Conservation (phyloP, 352 stramenopile genomes). For the Globisporangium parvum region DNA sequence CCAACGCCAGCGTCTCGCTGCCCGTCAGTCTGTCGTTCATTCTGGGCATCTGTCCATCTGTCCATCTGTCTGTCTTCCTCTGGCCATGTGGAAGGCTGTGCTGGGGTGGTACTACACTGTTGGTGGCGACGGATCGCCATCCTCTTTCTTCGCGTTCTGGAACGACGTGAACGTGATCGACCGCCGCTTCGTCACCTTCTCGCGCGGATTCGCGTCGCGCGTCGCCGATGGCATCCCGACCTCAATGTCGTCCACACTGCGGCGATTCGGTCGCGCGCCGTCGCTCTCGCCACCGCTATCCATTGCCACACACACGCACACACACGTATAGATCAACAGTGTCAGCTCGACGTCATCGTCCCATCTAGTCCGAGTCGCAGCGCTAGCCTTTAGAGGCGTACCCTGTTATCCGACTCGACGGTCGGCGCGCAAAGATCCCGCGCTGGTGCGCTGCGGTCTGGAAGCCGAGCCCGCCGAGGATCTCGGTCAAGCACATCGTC, state of each 20-base stretch:
- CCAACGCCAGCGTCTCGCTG: too few species aligned
- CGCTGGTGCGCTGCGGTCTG: constrained; percentile 34
- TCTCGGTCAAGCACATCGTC: constrained; percentile 62
- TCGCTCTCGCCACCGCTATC: constrained; percentile 10
- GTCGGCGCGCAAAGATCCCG: constrained; percentile 46
- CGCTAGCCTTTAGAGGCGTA: constrained; percentile 10
- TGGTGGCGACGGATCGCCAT: constrained; percentile 5
- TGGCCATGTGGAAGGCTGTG: too few species aligned
- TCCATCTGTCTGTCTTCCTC: too few species aligned
- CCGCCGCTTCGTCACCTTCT: constrained; percentile 48
- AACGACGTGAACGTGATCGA: constrained; percentile 79
- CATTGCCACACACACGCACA: constrained; percentile 1
- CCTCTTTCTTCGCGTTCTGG: constrained; percentile 22
- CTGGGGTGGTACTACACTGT: constrained; percentile 2
- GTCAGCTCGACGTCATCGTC: not conserved
- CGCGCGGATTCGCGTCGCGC: constrained; percentile 36
- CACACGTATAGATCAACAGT: too few species aligned
- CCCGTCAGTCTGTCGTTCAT: too few species aligned
- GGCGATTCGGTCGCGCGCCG: constrained; percentile 17
- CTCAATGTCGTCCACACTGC: constrained; percentile 75
- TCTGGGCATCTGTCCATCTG: too few species aligned
- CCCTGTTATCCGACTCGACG: constrained; percentile 31
- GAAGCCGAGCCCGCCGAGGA: constrained; percentile 56
- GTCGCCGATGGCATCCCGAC: constrained; percentile 51
- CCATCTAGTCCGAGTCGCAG: too few species aligned